Evolutionary conservation across 2,329 filamentous ascomycete genomes (phyloP), one percentile per base, ranked within the genome.

Genomic region (Cordyceps cicadae): DNA sequence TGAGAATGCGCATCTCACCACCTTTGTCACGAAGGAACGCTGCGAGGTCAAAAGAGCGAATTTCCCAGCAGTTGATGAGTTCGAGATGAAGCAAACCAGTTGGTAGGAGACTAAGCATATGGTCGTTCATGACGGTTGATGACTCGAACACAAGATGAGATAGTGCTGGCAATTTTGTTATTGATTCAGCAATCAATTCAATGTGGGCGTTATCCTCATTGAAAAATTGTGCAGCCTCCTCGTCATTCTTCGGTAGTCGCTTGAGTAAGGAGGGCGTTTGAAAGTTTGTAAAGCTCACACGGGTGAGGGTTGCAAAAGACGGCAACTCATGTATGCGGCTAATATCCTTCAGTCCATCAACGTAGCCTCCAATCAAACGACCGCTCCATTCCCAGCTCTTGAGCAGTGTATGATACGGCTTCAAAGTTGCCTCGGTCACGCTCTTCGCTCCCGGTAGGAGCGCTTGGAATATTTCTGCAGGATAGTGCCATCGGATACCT

Each of bases 21-120:
- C 92, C 92, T 66, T 90, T 85, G 0, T 81, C 81, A 6, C 77
- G 70, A 46, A 97, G 78, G 67, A 88, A 96, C 0, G 73, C 70
- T 29, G 79, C 75, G 24, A 97, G 74, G 62, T 86, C 81, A 4
- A 85, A 79, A 0, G 90, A 87, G 5, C 80, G 85, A 11, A 96
- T 74, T 63, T 89, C 84, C 74, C 87, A 87, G 69, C 92, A 97
- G 66, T 94, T 93, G 65, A 86, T 84, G 17, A 97, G 77, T 64
- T 87, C 87, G 3, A 97, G 78, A 51, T 83, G 82, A 51, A 80
- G 75, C 21, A 97, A 77, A 3, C 77, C 81, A 12, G 75, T 78
- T 0, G 92, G 90, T 7, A 97, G 75, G 4, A 83, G 76, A 1
- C 82, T 79, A n/a, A 96, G 76, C 19, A 95, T 78, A 9, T 79